A percentile compares a stretch with the other conserved stretches of the same genome.
These are phyloP conservation scores for Fusarium scirpi DNA, from an alignment of 2,329 filamentous ascomycete genomes.

Conservation along the genomic window DNA sequence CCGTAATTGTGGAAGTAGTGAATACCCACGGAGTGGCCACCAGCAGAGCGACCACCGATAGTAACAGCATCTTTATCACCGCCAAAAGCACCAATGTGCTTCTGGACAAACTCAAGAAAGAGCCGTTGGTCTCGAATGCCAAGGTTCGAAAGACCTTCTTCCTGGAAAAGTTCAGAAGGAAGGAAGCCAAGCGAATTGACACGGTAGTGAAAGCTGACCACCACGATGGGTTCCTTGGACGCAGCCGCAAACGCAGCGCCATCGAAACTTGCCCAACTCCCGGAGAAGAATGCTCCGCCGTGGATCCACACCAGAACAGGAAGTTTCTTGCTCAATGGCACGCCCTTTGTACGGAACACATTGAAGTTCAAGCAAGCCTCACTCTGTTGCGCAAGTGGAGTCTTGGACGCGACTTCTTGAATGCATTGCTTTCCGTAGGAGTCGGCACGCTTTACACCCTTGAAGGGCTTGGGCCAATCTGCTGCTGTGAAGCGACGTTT, in stretches of 20 bases:
- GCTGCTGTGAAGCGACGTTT: conserved; percentile 56
- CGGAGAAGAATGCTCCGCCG: conserved; percentile 53
- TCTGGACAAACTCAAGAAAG: conserved; percentile 65
- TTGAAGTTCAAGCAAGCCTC: conserved; percentile 58
- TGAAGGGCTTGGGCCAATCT: conserved; percentile 55
- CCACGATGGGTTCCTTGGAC: conserved; percentile 56
- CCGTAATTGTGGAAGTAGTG: conserved; percentile 56
- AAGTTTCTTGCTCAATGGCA: conserved; percentile 52
- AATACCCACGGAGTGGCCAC: conserved; percentile 56
- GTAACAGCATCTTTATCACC: conserved; percentile 65
- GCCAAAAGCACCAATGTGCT: conserved; percentile 64
- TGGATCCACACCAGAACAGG: conserved; percentile 57
- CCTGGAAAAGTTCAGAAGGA: conserved; percentile 56
- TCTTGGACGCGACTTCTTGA: conserved; percentile 49
- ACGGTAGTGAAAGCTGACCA: conserved; percentile 60
- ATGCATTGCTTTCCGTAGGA: conserved; percentile 58
- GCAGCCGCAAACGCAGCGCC: conserved; percentile 50
- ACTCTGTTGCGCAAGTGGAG: conserved; percentile 42
- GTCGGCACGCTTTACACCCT: conserved; percentile 54
- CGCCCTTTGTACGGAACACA: conserved; percentile 52
- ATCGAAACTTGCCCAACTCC: conserved; percentile 53
- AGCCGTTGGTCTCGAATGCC: conserved; percentile 66
- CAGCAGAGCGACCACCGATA: conserved; percentile 67
- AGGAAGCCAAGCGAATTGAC: conserved; percentile 55
- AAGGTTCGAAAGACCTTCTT: conserved; percentile 59